Conservation (phyloP, 768 basidiomycete species). For the Mycena vulgaris region DNA sequence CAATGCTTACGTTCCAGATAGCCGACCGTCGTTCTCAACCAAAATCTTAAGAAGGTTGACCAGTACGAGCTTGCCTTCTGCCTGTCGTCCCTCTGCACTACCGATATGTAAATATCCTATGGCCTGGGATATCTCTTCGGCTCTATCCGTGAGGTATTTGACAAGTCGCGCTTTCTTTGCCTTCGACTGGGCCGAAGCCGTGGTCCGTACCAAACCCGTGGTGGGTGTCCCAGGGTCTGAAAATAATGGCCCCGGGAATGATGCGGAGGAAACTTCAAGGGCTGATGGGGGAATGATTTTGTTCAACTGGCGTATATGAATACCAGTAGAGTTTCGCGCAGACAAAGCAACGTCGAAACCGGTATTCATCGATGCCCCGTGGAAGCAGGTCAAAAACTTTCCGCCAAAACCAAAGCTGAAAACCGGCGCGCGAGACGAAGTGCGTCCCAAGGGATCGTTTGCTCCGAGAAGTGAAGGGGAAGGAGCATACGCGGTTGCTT, state of each 20-base stretch:
- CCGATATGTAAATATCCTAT: constrained; percentile 76
- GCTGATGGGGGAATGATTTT: constrained; percentile 80
- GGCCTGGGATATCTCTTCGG: constrained; percentile 83
- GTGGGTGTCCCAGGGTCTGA: constrained; percentile 79
- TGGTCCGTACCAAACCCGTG: constrained; percentile 75
- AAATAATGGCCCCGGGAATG: constrained; percentile 92
- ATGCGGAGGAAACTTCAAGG: constrained; percentile 64
- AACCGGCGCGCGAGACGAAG: constrained; percentile 81
- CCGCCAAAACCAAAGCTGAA: constrained; percentile 97
- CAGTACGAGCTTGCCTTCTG: constrained; percentile 84
- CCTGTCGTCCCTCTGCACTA: constrained; percentile 66
- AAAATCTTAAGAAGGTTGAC: constrained; percentile 83
- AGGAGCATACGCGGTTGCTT: constrained; percentile 78
- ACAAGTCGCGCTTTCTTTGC: constrained; percentile 86
- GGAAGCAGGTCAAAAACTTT: constrained; percentile 91
- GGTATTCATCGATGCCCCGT: constrained; percentile 75
- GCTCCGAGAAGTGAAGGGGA: constrained; percentile 87
- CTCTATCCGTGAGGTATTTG: constrained; percentile 83
- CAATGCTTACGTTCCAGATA: constrained; percentile 84
- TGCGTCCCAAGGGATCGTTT: constrained; percentile 86
- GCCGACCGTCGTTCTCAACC: constrained; percentile 90
- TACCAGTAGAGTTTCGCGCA: constrained; percentile 76
- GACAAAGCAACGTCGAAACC: constrained; percentile 86
- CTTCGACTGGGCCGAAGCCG: constrained; percentile 77
- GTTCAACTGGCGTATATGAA: constrained; percentile 78